These are phyloP conservation scores for Pichia cactophila DNA, from an alignment of 1,139 yeast species.

Conservation along the genomic window DNA sequence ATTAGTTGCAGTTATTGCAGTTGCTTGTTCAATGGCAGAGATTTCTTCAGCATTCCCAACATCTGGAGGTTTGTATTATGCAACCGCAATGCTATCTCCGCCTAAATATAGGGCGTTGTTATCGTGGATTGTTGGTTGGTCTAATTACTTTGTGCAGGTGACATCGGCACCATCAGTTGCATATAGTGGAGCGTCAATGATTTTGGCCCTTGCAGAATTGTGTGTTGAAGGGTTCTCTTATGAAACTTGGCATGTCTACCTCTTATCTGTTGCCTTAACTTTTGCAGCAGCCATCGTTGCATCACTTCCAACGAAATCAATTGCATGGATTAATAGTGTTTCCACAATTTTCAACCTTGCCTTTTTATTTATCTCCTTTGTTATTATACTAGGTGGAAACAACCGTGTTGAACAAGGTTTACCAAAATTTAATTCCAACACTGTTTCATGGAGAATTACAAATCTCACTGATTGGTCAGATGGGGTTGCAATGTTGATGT, in stretches of 20 bases:
- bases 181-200: constrained; percentile 53
- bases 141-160: constrained; percentile 50
- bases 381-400: constrained; percentile 52
- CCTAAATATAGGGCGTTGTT: constrained; percentile 44
- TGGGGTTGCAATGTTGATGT: constrained; percentile 54
- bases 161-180: constrained; percentile 58
- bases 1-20: constrained; percentile 36
- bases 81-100: constrained; percentile 43
- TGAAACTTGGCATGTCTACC: constrained; percentile 44
- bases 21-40: constrained; percentile 54
- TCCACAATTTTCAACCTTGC: constrained; percentile 48
- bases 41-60: constrained; percentile 62
- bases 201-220: constrained; percentile 42
- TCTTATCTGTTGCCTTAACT: constrained; percentile 46
- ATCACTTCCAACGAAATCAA: constrained; percentile 45
- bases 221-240: constrained; percentile 33
- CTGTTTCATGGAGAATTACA: constrained; percentile 48
- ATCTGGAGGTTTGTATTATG: constrained; percentile 61
- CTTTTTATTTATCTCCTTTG: constrained; percentile 48
- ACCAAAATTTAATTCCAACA: constrained; percentile 44
- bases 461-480: constrained; percentile 64
- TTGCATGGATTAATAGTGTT: constrained; percentile 46
- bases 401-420: constrained; percentile 32
- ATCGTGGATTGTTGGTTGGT: constrained; percentile 56
- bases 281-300: constrained; percentile 43